phyloP scores from a whole-genome alignment of 208 protist genomes.

The Naegleria lovaniensis region DNA sequence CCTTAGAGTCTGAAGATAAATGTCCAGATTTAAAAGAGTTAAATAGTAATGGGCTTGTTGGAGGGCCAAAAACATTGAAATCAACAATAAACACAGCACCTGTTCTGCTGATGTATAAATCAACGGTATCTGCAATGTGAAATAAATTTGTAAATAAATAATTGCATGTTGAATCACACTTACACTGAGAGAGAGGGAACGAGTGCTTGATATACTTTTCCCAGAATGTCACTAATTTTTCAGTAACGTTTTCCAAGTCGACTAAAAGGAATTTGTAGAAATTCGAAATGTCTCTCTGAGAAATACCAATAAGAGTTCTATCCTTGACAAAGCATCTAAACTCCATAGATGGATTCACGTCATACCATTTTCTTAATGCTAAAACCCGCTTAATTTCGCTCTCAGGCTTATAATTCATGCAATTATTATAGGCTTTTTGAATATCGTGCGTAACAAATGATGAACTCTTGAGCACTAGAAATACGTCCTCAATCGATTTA shows the following conservation, averaged over 20 bases:
- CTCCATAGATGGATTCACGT: slow-evolving; percentile 38
- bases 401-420: background rate
- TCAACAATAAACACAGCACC: slow-evolving; percentile 4
- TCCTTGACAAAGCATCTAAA: slow-evolving; percentile 47
- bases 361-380: slow-evolving; percentile 36
- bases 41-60: slow-evolving; percentile 2
- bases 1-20: background rate
- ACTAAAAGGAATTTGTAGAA: slow-evolving; percentile 33
- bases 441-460: slow-evolving; percentile 43
- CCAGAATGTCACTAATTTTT: slow-evolving; percentile 32
- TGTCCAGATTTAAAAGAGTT: background rate
- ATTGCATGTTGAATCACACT: too few relatives aligned
- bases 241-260: slow-evolving; percentile 22
- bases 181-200: slow-evolving; percentile 22
- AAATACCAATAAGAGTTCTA: slow-evolving; percentile 35
- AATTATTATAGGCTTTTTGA: slow-evolving; percentile 30
- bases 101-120: background rate
- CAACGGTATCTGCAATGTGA: background rate
- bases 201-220: slow-evolving; percentile 26
- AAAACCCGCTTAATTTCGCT: slow-evolving; percentile 7
- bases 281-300: slow-evolving; percentile 33
- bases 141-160: background rate
- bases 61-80: slow-evolving; percentile 20
- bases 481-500: slow-evolving; percentile 29
- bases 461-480: slow-evolving; percentile 42